phyloP scores from a whole-genome alignment of 495 filamentous ascomycete species.

The Aspergillus ostianus region DNA sequence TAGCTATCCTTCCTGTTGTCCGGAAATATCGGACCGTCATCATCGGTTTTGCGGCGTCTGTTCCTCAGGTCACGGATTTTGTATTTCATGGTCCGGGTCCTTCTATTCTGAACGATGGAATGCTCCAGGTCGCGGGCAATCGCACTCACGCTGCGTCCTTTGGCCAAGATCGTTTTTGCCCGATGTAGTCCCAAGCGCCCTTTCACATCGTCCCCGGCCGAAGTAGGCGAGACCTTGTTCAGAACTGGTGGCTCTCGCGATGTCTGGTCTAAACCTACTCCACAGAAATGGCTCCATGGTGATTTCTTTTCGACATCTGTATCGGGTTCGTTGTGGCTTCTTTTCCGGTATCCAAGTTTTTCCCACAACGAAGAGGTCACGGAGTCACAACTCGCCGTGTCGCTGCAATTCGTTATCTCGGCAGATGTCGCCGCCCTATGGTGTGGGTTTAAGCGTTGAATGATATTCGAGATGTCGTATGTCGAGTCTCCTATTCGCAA shows the following conservation, averaged over 20 bases:
- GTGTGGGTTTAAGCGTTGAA: not conserved
- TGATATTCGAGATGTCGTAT: not conserved
- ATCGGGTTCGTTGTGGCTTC: slow-evolving; percentile 4
- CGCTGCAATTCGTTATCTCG: slow-evolving; percentile 16
- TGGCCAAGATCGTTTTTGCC: slow-evolving; percentile 17
- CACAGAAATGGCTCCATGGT: slow-evolving; percentile 22
- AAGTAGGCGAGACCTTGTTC: not conserved
- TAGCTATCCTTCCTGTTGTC: not conserved
- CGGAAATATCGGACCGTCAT: slow-evolving; percentile 8
- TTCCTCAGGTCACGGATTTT: slow-evolving; percentile 14
- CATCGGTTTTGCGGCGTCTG: slow-evolving; percentile 5
- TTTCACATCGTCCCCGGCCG: slow-evolving; percentile 10
- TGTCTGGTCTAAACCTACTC: slow-evolving; percentile 12
- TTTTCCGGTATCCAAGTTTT: slow-evolving; percentile 24
- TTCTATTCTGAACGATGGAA: slow-evolving; percentile 15
- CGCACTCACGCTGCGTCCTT: slow-evolving; percentile 17
- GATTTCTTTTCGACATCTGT: slow-evolving; percentile 6
- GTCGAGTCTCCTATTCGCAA: slow-evolving; percentile 8
- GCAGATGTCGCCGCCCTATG: not conserved
- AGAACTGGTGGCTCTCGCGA: slow-evolving; percentile 8
- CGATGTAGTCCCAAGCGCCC: slow-evolving; percentile 15
- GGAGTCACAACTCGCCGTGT: slow-evolving; percentile 14
- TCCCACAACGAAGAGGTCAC: slow-evolving; percentile 28
- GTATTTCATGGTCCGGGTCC: slow-evolving; percentile 10
- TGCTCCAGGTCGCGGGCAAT: slow-evolving; percentile 18